phyloP scores from a whole-genome alignment of 768 basidiomycete species.

The Macrolepiota fuliginosa region DNA sequence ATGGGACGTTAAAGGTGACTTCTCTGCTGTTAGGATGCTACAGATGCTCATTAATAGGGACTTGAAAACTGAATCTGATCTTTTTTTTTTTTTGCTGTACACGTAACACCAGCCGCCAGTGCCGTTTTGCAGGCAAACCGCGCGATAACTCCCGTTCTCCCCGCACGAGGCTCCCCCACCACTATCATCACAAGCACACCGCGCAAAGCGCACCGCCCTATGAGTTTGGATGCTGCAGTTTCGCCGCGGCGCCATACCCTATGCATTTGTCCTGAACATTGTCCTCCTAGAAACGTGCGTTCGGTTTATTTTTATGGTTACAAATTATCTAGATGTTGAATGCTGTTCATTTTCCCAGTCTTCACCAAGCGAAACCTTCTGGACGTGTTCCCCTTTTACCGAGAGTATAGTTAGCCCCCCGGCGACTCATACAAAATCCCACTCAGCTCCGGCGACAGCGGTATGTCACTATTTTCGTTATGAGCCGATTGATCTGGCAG shows the following conservation, averaged over 20 bases:
- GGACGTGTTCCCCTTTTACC: not conserved
- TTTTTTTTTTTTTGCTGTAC: not conserved
- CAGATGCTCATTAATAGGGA: not conserved
- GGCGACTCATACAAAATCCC: not conserved
- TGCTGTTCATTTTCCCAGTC: not conserved
- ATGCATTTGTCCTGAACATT: conserved; percentile 7
- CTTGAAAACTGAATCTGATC: not conserved
- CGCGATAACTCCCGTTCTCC: not conserved
- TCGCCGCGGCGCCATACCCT: not conserved
- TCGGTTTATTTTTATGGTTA: not conserved
- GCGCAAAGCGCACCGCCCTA: not conserved
- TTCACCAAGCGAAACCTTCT: not conserved
- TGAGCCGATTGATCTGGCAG: not conserved
- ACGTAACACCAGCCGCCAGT: not conserved
- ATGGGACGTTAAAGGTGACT: not conserved
- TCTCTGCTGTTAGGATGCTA: not conserved
- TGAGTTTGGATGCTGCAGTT: not conserved
- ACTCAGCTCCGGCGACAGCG: not conserved
- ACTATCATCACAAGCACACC: not conserved
- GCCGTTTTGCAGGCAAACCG: not conserved
- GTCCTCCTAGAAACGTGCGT: conserved; percentile 2
- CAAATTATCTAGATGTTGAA: not conserved
- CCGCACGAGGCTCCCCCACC: not conserved
- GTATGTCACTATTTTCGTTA: not conserved
- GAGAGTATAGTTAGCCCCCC: not conserved